Conservation (phyloP, 305 asterid genomes). For the Striga hermonthica region DNA sequence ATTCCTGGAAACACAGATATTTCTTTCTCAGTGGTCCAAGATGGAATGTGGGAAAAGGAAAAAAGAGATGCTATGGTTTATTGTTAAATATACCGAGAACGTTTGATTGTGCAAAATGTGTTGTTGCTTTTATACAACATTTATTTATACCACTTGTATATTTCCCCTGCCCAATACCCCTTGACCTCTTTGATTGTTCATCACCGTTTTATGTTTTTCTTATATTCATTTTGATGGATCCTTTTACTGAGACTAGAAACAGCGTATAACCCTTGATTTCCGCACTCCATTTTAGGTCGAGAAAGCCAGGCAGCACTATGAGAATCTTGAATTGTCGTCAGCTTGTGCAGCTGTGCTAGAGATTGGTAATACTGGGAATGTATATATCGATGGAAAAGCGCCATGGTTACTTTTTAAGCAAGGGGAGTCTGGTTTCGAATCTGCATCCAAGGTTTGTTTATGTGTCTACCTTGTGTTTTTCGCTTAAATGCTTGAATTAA, state of each 20-base stretch:
- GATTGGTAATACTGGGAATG: constrained; percentile 81
- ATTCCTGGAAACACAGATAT: not conserved
- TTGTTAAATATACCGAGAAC: not conserved
- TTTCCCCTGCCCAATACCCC: not conserved
- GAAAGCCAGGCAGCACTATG: constrained; percentile 65
- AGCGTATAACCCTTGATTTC: constrained; percentile 21
- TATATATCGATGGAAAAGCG: constrained; percentile 68
- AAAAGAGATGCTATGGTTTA: constrained; percentile 9
- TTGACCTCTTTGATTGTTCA: not conserved
- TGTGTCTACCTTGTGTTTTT: not conserved
- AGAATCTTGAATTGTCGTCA: constrained; percentile 73
- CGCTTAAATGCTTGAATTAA: not conserved
- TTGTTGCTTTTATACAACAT: not conserved
- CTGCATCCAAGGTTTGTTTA: constrained; percentile 77
- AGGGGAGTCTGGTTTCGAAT: constrained; percentile 73
- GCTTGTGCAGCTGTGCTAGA: constrained; percentile 89
- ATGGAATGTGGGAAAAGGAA: not conserved
- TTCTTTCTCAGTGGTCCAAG: not conserved
- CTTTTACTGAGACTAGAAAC: not conserved
- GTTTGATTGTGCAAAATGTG: not conserved
- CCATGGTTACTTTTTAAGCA: constrained; percentile 94
- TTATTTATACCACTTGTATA: not conserved
- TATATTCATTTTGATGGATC: not conserved
- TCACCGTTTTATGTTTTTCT: not conserved
- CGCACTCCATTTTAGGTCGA: constrained; percentile 47